Evolutionary conservation across 768 basidiomycete genomes (phyloP), one percentile per base, ranked within the genome.

Genomic region (Boletellus ananas): DNA sequence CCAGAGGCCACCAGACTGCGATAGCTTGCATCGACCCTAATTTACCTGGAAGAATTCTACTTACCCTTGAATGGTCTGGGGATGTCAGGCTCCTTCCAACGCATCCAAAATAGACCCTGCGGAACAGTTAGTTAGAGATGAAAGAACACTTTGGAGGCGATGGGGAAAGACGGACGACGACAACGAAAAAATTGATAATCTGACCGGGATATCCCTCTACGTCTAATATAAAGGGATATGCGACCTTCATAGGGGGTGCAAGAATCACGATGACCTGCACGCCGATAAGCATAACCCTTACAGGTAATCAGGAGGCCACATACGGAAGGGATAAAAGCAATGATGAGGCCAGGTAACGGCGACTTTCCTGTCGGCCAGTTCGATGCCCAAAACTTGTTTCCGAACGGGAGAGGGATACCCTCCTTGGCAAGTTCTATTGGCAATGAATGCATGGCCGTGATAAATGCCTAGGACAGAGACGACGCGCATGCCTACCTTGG

Each of bases 291-390:
- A 25, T 29, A 7, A 7, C 23, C 12, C 14, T 9, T 2, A 5
- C 4, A 33, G 9, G 23, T 20, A 9, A 17, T 10, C 3, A 35
- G 25, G 18, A 11, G 3, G 12, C 4, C 1, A 50, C 73, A 45
- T 41, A 74, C 77, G 0, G 80, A 79, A 18, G 78, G 74, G 34
- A 80, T 79, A 23, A 82, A 56, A 44, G 81, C 78, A 6, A 83
- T 70, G 43, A 81, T 74, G 3, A 82, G 70, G 0, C 79, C 81
- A 0, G 80, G 79, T 21, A 81, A 59, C 0, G 81, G 81, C 0
- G 81, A 77, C 53, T 76, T 76, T 7, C 79, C 78, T 2, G 76
- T 78, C 1, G 79, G 79, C 80, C 79, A 80, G 57, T 81, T 83
- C 1, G 78, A 79, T 1, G 81, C 81, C 80, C 79, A 81, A 56